These are phyloP conservation scores for Blastocystis hominis DNA, from an alignment of 352 stramenopile species.

Conservation along the genomic window DNA sequence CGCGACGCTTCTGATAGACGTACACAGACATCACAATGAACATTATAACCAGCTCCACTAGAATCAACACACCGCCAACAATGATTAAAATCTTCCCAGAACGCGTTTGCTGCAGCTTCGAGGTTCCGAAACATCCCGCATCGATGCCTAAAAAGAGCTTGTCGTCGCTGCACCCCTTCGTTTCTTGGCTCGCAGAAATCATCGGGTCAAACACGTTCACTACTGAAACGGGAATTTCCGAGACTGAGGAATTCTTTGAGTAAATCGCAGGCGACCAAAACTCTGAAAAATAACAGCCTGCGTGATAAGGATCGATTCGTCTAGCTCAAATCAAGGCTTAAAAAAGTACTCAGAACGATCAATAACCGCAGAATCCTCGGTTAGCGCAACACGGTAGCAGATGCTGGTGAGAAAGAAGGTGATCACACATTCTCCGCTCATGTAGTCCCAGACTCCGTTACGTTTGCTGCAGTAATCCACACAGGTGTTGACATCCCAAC, in stretches of 20 bases:
- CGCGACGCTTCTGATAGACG: slow-evolving; percentile 24
- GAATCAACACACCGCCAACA: background rate
- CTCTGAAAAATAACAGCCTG: background rate
- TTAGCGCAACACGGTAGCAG: background rate
- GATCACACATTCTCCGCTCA: background rate
- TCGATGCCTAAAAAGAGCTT: slow-evolving; percentile 8
- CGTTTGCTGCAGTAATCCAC: background rate
- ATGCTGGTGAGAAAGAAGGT: background rate
- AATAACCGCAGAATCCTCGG: background rate
- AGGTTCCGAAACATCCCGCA: background rate
- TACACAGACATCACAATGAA: background rate
- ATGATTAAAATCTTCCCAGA: background rate
- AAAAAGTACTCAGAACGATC: background rate
- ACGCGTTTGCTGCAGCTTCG: background rate
- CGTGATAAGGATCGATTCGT: background rate
- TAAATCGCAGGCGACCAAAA: slow-evolving; percentile 4
- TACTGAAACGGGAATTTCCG: background rate
- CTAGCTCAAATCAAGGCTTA: background rate
- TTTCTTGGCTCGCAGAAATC: slow-evolving; percentile 8
- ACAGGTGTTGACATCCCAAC: background rate
- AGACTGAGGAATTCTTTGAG: background rate
- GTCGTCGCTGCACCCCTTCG: slow-evolving; percentile 22
- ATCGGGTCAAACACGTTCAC: background rate
- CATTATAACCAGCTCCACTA: background rate
- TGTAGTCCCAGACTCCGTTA: background rate